Base-by-base conservation (phyloP, 2,329 filamentous ascomycete species). In the Xylaria digitata region DNA sequence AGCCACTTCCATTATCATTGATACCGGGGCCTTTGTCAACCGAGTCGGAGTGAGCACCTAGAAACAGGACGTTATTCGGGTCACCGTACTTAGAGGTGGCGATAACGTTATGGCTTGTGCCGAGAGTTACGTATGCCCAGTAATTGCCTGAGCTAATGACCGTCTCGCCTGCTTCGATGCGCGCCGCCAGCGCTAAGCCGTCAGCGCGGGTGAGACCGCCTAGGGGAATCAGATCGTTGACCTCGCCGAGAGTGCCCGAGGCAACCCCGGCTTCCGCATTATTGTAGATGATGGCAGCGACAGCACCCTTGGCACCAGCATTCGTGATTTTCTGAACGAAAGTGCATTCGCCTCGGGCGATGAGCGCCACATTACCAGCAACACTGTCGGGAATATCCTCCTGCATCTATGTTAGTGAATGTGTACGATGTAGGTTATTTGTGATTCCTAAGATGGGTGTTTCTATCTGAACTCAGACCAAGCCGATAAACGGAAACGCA, bases 1-100 rank as follows among this genome's bases (percentile, higher is more conserved):
- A 83, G 19, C 88, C 88, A 15, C 83, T 86, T 55, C 88, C 89
- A 72, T 91, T 85, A 75, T 90, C 89, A 75, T 90, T 91, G 79
- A 91, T 89, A 6, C 88, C 88, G 0, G 88, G 88, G 0, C 88
- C 88, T 2, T 82, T 84, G 32, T 82, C 81, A 21, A 90, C 88
- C 6, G 85, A 87, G 78, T 90, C 88, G 19, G 83, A 85, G 77
- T 90, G 88, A 2, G 83, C 87, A 48, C 87, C 87, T 15, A 90
- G 77, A 56, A 86, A 83, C 53, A 90, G 80, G 40, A 86, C 81
- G 73, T 89, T 88, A 69, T 87, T 78, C 19, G 85, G 83, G 75
- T 90, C 85, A 49, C 88, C 88, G 15, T 77, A 78, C 67, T 83
- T 85, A 11, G 87, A 87, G 71, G 87, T 84, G 5, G 88, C 89